Conservation (phyloP, 2,329 filamentous ascomycete species). For the Meredithiella fracta region DNA sequence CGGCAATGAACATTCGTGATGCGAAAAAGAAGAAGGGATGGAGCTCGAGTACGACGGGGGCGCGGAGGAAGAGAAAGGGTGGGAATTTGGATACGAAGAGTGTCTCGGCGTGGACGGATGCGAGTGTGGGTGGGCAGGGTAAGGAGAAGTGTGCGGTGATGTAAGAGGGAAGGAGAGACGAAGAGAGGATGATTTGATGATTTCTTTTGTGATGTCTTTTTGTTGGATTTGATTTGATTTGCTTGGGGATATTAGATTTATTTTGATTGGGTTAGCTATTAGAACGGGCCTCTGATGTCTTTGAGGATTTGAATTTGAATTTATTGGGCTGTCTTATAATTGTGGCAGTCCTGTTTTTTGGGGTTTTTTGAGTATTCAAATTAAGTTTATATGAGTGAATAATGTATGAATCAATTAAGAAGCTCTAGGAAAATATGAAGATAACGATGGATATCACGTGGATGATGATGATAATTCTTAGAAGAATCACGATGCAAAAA, state of each 20-base stretch:
- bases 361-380: too few relatives aligned
- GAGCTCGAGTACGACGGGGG: slow-evolving; percentile 6
- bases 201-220: slow-evolving; percentile 1
- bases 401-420: too few relatives aligned
- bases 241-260: too few relatives aligned
- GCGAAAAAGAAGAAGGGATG: slow-evolving; percentile 26
- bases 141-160: slow-evolving; percentile 35
- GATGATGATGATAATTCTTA: too few relatives aligned
- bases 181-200: neutral
- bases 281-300: neutral
- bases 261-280: neutral
- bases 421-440: too few relatives aligned
- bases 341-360: neutral
- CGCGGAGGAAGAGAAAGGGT: slow-evolving; percentile 19
- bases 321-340: neutral
- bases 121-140: slow-evolving; percentile 19
- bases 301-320: neutral
- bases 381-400: too few relatives aligned
- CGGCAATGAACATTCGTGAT: slow-evolving; percentile 45
- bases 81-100: slow-evolving; percentile 26
- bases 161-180: slow-evolving; percentile 21
- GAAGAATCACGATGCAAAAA: neutral
- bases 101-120: slow-evolving; percentile 37
- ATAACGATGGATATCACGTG: too few relatives aligned
- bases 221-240: neutral